Evolutionary conservation across 2,329 filamentous ascomycete genomes (phyloP).

Genomic region (Byssothecium circinans): DNA sequence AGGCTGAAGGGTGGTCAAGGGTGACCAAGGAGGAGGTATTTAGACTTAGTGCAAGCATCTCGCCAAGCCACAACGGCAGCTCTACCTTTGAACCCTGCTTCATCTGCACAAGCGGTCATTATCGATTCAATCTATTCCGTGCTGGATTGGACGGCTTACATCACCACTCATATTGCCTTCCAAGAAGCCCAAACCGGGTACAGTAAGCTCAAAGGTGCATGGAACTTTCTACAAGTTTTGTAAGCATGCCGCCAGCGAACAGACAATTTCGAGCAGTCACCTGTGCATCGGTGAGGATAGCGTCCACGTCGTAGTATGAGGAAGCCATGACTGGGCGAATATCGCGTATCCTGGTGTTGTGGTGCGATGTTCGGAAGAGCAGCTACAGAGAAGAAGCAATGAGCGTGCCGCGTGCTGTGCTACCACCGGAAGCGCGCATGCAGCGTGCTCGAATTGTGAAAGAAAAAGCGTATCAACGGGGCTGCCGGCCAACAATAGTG

Average conservation of each 20-base stretch:
- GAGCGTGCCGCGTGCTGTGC: conserved; percentile 31
- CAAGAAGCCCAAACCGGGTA: conserved; percentile 83
- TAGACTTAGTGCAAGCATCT: conserved; percentile 75
- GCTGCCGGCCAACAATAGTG: too few relatives aligned
- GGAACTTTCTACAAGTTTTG: conserved; percentile 73
- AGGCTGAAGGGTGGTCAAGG: conserved; percentile 76
- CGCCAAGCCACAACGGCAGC: conserved; percentile 90
- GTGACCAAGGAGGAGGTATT: conserved; percentile 56
- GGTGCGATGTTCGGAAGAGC: conserved; percentile 4
- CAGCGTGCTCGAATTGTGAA: conserved; percentile 7
- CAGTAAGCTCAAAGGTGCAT: conserved; percentile 89
- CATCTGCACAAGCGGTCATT: conserved; percentile 53
- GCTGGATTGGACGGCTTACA: conserved; percentile 37
- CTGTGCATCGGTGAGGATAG: conserved; percentile 83
- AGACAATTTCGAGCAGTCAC: conserved; percentile 45
- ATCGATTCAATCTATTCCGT: neutral
- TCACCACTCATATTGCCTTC: conserved; percentile 75
- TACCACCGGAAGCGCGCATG: conserved; percentile 13
- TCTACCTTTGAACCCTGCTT: conserved; percentile 78
- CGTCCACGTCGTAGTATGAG: conserved; percentile 82
- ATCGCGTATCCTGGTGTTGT: neutral
- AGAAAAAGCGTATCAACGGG: too few relatives aligned
- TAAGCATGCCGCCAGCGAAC: conserved; percentile 4
- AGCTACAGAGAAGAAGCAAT: conserved; percentile 14
- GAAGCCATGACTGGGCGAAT: neutral